phyloP scores from a whole-genome alignment of 2,329 filamentous ascomycete species.

The Xylariaceae sp. region DNA sequence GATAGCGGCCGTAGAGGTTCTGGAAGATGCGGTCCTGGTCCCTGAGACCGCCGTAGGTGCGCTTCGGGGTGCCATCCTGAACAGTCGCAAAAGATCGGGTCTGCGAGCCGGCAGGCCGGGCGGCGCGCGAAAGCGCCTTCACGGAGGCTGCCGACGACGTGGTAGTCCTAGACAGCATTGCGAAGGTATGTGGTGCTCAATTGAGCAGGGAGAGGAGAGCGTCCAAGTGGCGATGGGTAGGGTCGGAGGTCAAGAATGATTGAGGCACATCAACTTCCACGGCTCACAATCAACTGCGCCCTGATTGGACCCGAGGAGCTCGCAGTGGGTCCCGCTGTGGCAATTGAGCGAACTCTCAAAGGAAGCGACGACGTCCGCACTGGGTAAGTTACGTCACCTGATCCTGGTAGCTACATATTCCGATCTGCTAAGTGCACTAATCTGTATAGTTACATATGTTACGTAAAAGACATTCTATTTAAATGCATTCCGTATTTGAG shows the following conservation, averaged over 20 bases:
- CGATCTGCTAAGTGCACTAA: background rate
- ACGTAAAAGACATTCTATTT: background rate
- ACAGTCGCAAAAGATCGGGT: conserved; percentile 74
- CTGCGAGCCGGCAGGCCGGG: conserved; percentile 39
- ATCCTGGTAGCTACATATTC: background rate
- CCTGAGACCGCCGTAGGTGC: conserved; percentile 76
- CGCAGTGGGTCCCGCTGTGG: conserved; percentile 17
- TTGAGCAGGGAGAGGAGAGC: conserved; percentile 33
- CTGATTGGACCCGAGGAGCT: conserved; percentile 24
- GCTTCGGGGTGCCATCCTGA: conserved; percentile 64
- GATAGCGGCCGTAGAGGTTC: conserved; percentile 93
- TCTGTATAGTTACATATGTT: background rate
- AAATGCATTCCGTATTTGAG: too few relatives aligned
- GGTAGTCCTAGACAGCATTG: conserved; percentile 42
- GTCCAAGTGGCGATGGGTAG: conserved; percentile 26
- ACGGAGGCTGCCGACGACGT: conserved; percentile 38
- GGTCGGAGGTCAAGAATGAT: conserved; percentile 21
- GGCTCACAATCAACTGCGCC: conserved; percentile 24
- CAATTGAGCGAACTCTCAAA: background rate
- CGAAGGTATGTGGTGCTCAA: conserved; percentile 34
- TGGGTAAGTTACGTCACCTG: background rate
- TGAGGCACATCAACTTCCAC: conserved; percentile 30
- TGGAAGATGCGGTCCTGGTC: conserved; percentile 99
- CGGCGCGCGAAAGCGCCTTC: conserved; percentile 37
- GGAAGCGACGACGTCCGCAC: background rate